A percentile compares a stretch with the other conserved stretches of the same genome.
Conservation (phyloP, 306 rosid species). For the Fragaria ananassa region DNA sequence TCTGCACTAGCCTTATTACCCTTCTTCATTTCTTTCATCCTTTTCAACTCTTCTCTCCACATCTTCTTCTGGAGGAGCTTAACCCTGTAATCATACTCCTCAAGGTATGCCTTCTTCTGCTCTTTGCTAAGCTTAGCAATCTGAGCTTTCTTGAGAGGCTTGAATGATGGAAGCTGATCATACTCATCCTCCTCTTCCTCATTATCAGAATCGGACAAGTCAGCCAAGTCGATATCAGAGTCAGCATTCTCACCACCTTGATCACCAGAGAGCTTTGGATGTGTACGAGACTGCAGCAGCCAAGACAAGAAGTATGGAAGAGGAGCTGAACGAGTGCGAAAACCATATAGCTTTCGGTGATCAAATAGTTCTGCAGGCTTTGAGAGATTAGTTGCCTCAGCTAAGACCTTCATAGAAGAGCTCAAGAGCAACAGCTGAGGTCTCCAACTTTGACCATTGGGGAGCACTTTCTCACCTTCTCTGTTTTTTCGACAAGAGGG, state of each 20-base stretch:
- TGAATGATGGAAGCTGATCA: conserved; percentile 95
- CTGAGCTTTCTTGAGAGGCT: conserved; percentile 86
- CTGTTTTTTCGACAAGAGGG: conserved; percentile 93
- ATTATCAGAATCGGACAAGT: conserved; percentile 78
- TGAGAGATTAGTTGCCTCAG: conserved; percentile 65
- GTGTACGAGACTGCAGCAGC: conserved; percentile 83
- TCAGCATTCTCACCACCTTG: conserved; percentile 92
- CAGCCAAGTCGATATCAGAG: conserved; percentile 86
- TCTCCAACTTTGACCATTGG: conserved; percentile 94
- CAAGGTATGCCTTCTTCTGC: conserved; percentile 79
- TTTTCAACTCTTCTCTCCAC: conserved; percentile 91
- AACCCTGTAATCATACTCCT: conserved; percentile 95
- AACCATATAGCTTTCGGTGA: conserved; percentile 79
- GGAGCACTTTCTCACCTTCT: conserved; percentile 93
- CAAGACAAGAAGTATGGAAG: conserved; percentile 89
- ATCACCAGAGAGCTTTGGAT: conserved; percentile 85
- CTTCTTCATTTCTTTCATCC: conserved; percentile 88
- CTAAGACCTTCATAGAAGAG: conserved; percentile 80
- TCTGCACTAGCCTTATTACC: conserved; percentile 47
- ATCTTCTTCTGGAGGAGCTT: conserved; percentile 92
- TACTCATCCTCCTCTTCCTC: conserved; percentile 91
- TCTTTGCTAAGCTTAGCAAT: conserved; percentile 77
- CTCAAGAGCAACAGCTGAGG: conserved; percentile 77
- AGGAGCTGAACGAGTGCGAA: conserved; percentile 82
- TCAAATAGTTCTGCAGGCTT: conserved; percentile 79